Evolutionary conservation across 2,329 filamentous ascomycete species (phyloP).

Genomic region (Stachybotrys echinatus): DNA sequence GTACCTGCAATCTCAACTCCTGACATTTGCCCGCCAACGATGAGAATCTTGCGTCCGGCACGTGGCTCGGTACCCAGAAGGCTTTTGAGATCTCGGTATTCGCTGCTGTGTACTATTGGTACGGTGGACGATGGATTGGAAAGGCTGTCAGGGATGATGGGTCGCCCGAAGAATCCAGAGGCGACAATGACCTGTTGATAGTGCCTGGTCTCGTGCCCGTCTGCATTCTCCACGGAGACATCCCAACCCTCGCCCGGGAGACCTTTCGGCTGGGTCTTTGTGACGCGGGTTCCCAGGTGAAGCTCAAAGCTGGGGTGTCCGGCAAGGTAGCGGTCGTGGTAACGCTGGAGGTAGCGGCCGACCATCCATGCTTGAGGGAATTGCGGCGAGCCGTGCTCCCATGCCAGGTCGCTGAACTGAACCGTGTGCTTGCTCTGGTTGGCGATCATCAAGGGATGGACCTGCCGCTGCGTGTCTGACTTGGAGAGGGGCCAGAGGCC

Average conservation of each 20-base stretch:
- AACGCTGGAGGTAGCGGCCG: slow-evolving; percentile 64
- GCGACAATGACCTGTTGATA: slow-evolving; percentile 72
- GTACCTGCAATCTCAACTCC: slow-evolving; percentile 72
- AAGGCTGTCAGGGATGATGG: slow-evolving; percentile 41
- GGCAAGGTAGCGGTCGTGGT: slow-evolving; percentile 52
- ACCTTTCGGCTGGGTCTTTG: slow-evolving; percentile 28
- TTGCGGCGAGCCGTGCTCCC: slow-evolving; percentile 55
- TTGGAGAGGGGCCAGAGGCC: slow-evolving; percentile 68
- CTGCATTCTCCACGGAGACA: slow-evolving; percentile 29
- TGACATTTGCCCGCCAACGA: slow-evolving; percentile 80
- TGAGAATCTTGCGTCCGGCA: slow-evolving; percentile 56
- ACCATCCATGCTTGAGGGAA: slow-evolving; percentile 76
- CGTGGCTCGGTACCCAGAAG: slow-evolving; percentile 35
- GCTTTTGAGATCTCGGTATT: slow-evolving; percentile 50
- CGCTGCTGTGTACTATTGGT: slow-evolving; percentile 63
- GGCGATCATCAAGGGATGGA: slow-evolving; percentile 63
- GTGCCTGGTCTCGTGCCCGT: slow-evolving; percentile 33
- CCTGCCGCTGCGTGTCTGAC: slow-evolving; percentile 41
- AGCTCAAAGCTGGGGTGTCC: slow-evolving; percentile 34
- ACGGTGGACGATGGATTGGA: slow-evolving; percentile 26
- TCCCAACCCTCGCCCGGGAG: slow-evolving; percentile 35
- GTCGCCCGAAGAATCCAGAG: slow-evolving; percentile 70
- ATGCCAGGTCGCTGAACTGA: slow-evolving; percentile 66
- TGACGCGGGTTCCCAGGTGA: slow-evolving; percentile 43
- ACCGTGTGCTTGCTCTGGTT: slow-evolving; percentile 78